Percentiles rank a stretch among this genome's conserved stretches.
Evolutionary conservation across 2,329 filamentous ascomycete genomes (phyloP).

Genomic region (Colletotrichum phormii): DNA sequence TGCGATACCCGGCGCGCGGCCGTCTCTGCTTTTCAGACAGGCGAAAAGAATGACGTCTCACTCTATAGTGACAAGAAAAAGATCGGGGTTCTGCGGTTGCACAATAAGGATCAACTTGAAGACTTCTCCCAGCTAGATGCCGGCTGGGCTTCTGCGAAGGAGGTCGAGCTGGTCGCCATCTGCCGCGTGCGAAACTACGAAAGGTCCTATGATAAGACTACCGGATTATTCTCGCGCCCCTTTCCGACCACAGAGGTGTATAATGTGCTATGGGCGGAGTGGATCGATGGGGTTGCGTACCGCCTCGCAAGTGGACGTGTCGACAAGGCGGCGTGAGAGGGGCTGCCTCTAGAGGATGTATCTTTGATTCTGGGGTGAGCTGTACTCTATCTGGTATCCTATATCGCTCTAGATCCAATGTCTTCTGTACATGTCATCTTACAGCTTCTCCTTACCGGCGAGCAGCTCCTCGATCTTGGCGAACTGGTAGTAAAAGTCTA

Average conservation of each 20-base stretch:
- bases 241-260: not conserved
- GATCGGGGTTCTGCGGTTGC: not conserved
- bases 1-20: not conserved
- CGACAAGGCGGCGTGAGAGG: not conserved
- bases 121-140: not conserved
- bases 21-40: not conserved
- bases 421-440: conserved; percentile 30
- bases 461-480: conserved; percentile 74
- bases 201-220: not conserved
- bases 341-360: not conserved
- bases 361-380: not conserved
- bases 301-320: not conserved
- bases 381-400: not conserved
- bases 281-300: not conserved
- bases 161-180: not conserved
- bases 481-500: conserved; percentile 85
- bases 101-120: not conserved
- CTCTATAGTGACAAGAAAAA: not conserved
- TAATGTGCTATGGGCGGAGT: not conserved
- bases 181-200: not conserved
- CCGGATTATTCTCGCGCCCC: no score
- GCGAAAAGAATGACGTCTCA: not conserved
- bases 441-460: conserved; percentile 60
- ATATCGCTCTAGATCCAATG: not conserved
- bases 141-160: not conserved